A percentile compares a stretch with the other conserved stretches of the same genome.
Evolutionary conservation across 768 basidiomycete species (phyloP).

Genomic region (Xerocomus spinulosus): DNA sequence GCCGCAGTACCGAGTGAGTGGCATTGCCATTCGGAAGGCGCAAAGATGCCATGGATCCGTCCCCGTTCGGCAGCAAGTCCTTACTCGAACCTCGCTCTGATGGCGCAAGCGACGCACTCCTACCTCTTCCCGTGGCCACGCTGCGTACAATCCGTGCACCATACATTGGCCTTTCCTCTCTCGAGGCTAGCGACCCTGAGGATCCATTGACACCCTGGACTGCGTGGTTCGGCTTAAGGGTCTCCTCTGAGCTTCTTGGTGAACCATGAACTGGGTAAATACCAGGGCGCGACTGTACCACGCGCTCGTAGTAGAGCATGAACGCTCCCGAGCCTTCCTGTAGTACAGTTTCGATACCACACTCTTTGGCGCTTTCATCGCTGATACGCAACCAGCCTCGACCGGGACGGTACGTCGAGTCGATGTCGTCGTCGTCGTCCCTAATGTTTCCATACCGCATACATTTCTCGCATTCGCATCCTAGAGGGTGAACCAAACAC

Average conservation of each 20-base stretch:
- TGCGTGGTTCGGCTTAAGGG: slow-evolving; percentile 48
- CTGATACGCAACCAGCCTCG: slow-evolving; percentile 85
- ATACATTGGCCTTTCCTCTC: slow-evolving; percentile 21
- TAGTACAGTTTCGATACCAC: slow-evolving; percentile 69
- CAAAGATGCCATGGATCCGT: slow-evolving; percentile 5
- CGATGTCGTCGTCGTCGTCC: slow-evolving; percentile 44
- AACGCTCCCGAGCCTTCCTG: slow-evolving; percentile 72
- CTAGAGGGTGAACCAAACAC: slow-evolving; percentile 38
- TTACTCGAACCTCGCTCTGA: slow-evolving; percentile 26
- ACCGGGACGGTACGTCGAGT: slow-evolving; percentile 38
- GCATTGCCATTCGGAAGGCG: slow-evolving; percentile 24
- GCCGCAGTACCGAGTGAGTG: slow-evolving; percentile 18
- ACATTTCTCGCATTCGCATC: slow-evolving; percentile 47
- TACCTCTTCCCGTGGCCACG: slow-evolving; percentile 45
- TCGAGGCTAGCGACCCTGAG: slow-evolving; percentile 39
- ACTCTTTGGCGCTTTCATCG: slow-evolving; percentile 77
- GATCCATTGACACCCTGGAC: slow-evolving; percentile 41
- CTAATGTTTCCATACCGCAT: slow-evolving; percentile 50
- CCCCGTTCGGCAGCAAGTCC: slow-evolving; percentile 10
- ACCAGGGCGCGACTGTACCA: slow-evolving; percentile 37
- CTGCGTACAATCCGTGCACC: slow-evolving; percentile 54
- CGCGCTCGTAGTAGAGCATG: slow-evolving; percentile 92
- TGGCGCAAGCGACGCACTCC: slow-evolving; percentile 35
- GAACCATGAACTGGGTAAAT: slow-evolving; percentile 32
- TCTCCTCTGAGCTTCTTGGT: slow-evolving; percentile 59